phyloP scores from a whole-genome alignment of 2,329 filamentous ascomycete genomes.

The Stylonectria norvegica region DNA sequence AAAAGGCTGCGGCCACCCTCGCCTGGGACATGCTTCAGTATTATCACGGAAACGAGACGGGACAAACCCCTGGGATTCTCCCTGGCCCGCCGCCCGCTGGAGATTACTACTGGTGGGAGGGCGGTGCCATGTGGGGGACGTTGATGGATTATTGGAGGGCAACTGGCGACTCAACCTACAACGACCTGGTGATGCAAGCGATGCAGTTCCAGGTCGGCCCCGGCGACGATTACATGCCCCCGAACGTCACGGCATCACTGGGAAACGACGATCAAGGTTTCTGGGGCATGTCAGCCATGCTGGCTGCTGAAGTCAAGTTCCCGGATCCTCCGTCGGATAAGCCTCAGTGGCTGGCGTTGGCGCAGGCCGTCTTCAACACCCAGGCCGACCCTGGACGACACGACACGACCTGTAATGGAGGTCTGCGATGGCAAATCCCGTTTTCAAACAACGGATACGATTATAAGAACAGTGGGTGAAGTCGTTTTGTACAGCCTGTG shows the following conservation, averaged over 20 bases:
- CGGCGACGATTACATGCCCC: conserved; percentile 54
- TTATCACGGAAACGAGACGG: conserved; percentile 44
- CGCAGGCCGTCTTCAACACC: conserved; percentile 62
- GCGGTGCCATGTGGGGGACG: conserved; percentile 58
- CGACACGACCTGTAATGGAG: conserved; percentile 51
- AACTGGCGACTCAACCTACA: conserved; percentile 58
- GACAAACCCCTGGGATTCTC: conserved; percentile 45
- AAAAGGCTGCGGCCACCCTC: conserved; percentile 35
- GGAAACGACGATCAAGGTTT: conserved; percentile 66
- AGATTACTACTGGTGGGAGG: conserved; percentile 66
- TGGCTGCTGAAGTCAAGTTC: conserved; percentile 56
- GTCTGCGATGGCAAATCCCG: conserved; percentile 75
- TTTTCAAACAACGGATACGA: conserved; percentile 70
- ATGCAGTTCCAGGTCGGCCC: conserved; percentile 53
- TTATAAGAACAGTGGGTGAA: conserved; percentile 60
- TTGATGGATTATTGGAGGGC: conserved; percentile 63
- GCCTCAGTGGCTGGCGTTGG: conserved; percentile 55
- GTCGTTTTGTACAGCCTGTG: background rate
- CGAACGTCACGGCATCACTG: conserved; percentile 48
- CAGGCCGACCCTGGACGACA: conserved; percentile 57
- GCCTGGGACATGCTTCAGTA: conserved; percentile 46
- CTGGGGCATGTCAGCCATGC: conserved; percentile 64
- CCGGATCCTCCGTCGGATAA: conserved; percentile 49
- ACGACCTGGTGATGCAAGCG: conserved; percentile 48
- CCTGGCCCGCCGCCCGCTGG: conserved; percentile 45